Percentiles rank a stretch among this genome's conserved stretches.
Conservation (phyloP, 1,139 yeast species). For the Magnusiomyces sp. region DNA sequence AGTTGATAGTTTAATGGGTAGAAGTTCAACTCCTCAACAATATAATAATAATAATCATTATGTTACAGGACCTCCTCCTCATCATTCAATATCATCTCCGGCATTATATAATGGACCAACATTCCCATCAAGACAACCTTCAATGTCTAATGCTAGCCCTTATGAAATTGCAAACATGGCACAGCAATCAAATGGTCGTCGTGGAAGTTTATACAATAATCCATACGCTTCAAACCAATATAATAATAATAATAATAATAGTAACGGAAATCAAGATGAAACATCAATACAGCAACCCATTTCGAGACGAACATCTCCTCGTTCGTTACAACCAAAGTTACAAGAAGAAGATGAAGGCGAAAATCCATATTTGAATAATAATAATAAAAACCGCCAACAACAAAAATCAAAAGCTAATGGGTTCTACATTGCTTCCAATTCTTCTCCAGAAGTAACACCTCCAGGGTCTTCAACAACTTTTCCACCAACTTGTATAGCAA, state of each 20-base stretch:
- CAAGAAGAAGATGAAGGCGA: neutral
- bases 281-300: neutral
- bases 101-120: neutral
- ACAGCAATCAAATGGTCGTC: too few species aligned
- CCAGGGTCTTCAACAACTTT: too few species aligned
- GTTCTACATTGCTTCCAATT: neutral
- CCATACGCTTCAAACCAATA: neutral
- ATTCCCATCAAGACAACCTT: too few species aligned
- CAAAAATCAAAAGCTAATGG: neutral
- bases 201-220: neutral
- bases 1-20: slow-evolving; percentile 4
- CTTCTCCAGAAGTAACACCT: too few species aligned
- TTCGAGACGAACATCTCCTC: neutral
- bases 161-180: too few species aligned
- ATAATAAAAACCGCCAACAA: neutral
- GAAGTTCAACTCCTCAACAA: neutral
- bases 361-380: too few species aligned
- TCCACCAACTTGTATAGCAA: too few species aligned
- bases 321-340: neutral
- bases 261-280: neutral
- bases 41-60: neutral
- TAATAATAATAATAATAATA: neutral
- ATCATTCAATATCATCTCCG: neutral
- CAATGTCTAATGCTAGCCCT: too few species aligned
- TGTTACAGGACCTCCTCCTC: neutral